These are phyloP conservation scores for Pseudopyricularia cyperi DNA, from an alignment of 2,329 filamentous ascomycete species.

Conservation along the genomic window DNA sequence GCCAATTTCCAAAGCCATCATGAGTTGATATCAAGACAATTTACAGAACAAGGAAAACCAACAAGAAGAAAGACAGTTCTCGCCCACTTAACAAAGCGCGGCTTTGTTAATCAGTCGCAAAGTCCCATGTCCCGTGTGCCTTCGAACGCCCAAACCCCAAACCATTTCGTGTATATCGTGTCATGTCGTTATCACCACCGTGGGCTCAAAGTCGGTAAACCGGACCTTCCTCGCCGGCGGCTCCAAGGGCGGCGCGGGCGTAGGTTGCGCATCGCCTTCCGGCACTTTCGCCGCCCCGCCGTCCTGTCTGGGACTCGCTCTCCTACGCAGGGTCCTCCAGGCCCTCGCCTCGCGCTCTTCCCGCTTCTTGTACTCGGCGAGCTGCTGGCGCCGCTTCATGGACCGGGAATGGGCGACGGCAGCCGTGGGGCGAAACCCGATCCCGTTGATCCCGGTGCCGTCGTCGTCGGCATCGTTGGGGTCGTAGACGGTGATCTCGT, in stretches of 20 bases:
- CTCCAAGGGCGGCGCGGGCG: constrained; percentile 37
- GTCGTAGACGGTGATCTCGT: constrained; percentile 55
- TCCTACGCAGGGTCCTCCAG: constrained; percentile 36
- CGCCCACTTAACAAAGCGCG: no score
- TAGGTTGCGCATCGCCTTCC: constrained; percentile 17
- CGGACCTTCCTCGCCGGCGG: constrained; percentile 7
- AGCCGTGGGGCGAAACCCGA: constrained; percentile 52
- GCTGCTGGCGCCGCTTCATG: constrained; percentile 44
- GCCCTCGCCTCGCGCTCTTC: constrained; percentile 49
- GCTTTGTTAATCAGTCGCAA: not conserved
- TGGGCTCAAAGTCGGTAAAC: constrained; percentile 3
- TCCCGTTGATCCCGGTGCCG: constrained; percentile 53
- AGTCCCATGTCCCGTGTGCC: not conserved
- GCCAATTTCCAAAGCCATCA: not conserved
- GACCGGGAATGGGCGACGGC: constrained; percentile 44
- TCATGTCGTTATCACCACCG: constrained; percentile 3
- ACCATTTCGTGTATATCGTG: not conserved
- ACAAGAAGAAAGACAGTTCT: not conserved
- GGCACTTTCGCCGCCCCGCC: constrained; percentile 35
- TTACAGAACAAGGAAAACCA: not conserved
- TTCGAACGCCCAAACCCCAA: not conserved
- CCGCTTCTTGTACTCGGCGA: constrained; percentile 47
- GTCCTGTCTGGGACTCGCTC: constrained; percentile 32
- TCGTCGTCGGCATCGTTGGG: constrained; percentile 53
- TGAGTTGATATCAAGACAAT: not conserved